Conservation (phyloP, 148 eudicot genomes). For the Simmondsia chinensis region DNA sequence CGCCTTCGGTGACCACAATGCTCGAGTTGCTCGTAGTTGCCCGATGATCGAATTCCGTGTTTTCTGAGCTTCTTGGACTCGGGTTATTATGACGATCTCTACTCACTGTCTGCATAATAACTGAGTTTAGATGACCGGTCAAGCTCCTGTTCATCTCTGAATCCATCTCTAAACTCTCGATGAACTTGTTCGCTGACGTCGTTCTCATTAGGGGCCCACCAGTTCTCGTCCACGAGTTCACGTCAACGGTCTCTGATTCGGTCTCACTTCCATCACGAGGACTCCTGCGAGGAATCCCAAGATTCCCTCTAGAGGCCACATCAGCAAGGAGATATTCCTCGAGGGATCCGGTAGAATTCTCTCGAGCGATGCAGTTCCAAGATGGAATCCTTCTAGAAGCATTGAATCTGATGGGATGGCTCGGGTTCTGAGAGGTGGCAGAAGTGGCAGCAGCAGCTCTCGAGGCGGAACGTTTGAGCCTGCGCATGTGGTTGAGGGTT, state of each 20-base stretch:
- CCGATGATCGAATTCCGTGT: constrained; percentile 31
- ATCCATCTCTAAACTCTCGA: constrained; percentile 51
- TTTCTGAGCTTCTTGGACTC: constrained; percentile 42
- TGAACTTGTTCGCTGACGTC: constrained; percentile 57
- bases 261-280: constrained; percentile 71
- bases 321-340: constrained; percentile 63
- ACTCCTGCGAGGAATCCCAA: constrained; percentile 23
- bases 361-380: constrained; percentile 90
- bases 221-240: constrained; percentile 74
- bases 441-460: constrained; percentile 43
- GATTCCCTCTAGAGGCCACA: too few relatives aligned
- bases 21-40: constrained; percentile 21
- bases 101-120: too few relatives aligned
- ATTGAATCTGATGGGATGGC: constrained; percentile 41
- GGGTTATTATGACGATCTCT: too few relatives aligned
- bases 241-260: constrained; percentile 56
- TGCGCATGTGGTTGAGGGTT: constrained; percentile 90
- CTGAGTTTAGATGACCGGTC: too few relatives aligned
- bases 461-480: constrained; percentile 40
- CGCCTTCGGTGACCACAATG: constrained; percentile 68
- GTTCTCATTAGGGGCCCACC: constrained; percentile 99
- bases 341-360: constrained; percentile 85
- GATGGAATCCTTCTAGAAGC: constrained; percentile 88
- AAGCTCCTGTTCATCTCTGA: constrained; percentile 23
- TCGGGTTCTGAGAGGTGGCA: constrained; percentile 32